These are phyloP conservation scores for Vaccinium darrowii DNA, from an alignment of 148 eudicot genomes.

Conservation along the genomic window DNA sequence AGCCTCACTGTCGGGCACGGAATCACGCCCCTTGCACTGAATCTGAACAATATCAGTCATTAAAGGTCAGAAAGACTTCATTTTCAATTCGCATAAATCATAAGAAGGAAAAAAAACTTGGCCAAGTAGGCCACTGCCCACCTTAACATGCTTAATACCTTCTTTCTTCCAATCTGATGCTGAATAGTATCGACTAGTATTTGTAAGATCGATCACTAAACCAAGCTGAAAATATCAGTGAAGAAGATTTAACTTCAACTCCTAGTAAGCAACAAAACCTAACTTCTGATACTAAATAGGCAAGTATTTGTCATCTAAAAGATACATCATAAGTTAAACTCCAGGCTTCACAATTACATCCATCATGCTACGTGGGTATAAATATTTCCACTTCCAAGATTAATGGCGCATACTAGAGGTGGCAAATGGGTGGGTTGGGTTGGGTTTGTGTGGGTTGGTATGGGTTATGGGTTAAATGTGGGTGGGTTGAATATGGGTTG, in stretches of 20 bases:
- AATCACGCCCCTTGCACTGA: conserved; percentile 91
- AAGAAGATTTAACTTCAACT: conserved; percentile 12
- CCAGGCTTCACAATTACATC: background rate
- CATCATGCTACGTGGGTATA: background rate
- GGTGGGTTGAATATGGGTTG: too few species aligned
- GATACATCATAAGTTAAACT: background rate
- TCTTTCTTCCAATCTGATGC: conserved; percentile 67
- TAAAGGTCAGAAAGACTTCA: background rate
- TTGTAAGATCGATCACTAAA: conserved; percentile 94
- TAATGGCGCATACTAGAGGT: too few species aligned
- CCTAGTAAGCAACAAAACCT: conserved; percentile 6
- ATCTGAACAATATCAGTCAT: conserved; percentile 41
- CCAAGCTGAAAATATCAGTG: conserved; percentile 65
- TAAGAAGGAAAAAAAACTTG: conserved; percentile 11
- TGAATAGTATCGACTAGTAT: conserved; percentile 89
- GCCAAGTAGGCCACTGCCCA: conserved; percentile 22
- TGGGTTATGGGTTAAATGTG: too few species aligned
- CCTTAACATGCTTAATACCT: conserved; percentile 92
- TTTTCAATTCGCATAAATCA: background rate
- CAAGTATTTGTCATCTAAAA: background rate
- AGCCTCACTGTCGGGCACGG: conserved; percentile 94
- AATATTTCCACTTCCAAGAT: background rate
- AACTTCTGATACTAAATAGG: background rate
- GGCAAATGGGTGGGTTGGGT: too few species aligned
- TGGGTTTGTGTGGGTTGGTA: too few species aligned